Percentiles rank a stretch among this genome's conserved stretches.
Evolutionary conservation across 2,329 filamentous ascomycete species (phyloP).

Genomic region (Parastagonospora nodorum): DNA sequence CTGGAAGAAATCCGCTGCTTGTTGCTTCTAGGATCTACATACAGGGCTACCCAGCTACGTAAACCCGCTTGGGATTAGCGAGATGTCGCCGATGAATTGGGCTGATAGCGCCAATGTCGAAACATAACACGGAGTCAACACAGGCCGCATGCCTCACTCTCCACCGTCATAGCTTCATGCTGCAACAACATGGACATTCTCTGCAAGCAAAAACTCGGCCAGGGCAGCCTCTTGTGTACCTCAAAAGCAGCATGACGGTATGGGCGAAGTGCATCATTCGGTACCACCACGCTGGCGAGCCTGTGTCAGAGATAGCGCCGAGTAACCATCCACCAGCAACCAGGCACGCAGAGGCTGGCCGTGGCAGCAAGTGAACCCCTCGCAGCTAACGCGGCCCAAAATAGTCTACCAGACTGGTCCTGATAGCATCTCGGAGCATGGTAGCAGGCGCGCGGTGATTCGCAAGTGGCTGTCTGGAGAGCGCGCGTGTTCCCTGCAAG

Average conservation of each 20-base stretch:
- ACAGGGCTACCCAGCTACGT: slow-evolving; percentile 32
- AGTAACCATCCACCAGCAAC: slow-evolving; percentile 31
- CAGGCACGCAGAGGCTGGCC: slow-evolving; percentile 30
- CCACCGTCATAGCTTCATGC: slow-evolving; percentile 24
- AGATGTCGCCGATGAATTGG: slow-evolving; percentile 40
- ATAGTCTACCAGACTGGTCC: slow-evolving; percentile 30
- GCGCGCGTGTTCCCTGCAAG: slow-evolving; percentile 38
- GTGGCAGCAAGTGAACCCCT: slow-evolving; percentile 21
- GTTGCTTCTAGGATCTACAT: slow-evolving; percentile 38
- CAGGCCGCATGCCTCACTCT: slow-evolving; percentile 33
- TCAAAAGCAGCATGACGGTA: slow-evolving; percentile 1
- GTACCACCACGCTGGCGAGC: slow-evolving; percentile 27
- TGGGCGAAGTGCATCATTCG: slow-evolving; percentile 23
- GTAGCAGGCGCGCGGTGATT: slow-evolving; percentile 35
- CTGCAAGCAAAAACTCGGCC: slow-evolving; percentile 1
- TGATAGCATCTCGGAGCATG: slow-evolving; percentile 24
- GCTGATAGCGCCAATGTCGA: slow-evolving; percentile 40
- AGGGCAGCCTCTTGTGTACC: slow-evolving; percentile 6
- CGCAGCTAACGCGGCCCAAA: slow-evolving; percentile 35
- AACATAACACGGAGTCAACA: slow-evolving; percentile 37
- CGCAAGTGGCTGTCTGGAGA: slow-evolving; percentile 27
- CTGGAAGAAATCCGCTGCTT: slow-evolving; percentile 41
- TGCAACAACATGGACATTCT: slow-evolving; percentile 6
- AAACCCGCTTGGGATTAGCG: slow-evolving; percentile 35
- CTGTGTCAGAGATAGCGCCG: slow-evolving; percentile 26